Conservation (phyloP, 176 grass and related monocot genomes). For the Hordeum marinum region DNA sequence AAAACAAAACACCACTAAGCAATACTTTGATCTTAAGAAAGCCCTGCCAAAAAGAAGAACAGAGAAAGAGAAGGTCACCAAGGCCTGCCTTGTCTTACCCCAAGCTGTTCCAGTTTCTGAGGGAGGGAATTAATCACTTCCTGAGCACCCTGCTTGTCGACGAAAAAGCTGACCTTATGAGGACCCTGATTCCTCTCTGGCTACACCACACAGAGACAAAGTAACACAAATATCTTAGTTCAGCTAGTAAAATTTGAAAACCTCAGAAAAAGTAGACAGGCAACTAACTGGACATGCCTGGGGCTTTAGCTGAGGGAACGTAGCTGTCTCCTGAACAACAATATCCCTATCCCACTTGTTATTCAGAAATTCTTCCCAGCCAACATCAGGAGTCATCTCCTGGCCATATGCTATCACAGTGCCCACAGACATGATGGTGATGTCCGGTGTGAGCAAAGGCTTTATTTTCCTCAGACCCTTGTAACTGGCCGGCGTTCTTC, state of each 20-base stretch:
- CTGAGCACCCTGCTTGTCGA: slow-evolving; percentile 57
- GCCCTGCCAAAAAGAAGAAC: not conserved
- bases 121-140: slow-evolving; percentile 68
- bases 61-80: not conserved
- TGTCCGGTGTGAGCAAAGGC: slow-evolving; percentile 77
- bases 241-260: not conserved
- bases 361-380: slow-evolving; percentile 60
- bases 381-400: slow-evolving; percentile 76
- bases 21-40: not conserved
- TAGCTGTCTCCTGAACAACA: slow-evolving; percentile 72
- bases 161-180: slow-evolving; percentile 87
- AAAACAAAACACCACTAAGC: not conserved
- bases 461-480: slow-evolving; percentile 68
- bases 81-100: slow-evolving; percentile 26
- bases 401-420: slow-evolving; percentile 90
- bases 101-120: slow-evolving; percentile 35
- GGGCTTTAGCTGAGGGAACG: slow-evolving; percentile 57
- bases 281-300: slow-evolving; percentile 47
- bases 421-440: slow-evolving; percentile 93
- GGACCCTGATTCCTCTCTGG: slow-evolving; percentile 67
- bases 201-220: slow-evolving; percentile 31
- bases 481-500: slow-evolving; percentile 73
- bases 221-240: not conserved
- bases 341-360: slow-evolving; percentile 75
- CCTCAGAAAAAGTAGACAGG: not conserved